Evolutionary conservation across 2,329 filamentous ascomycete genomes (phyloP), one percentile per base, ranked within the genome.

Genomic region (Sclerotinia sclerotiorum): DNA sequence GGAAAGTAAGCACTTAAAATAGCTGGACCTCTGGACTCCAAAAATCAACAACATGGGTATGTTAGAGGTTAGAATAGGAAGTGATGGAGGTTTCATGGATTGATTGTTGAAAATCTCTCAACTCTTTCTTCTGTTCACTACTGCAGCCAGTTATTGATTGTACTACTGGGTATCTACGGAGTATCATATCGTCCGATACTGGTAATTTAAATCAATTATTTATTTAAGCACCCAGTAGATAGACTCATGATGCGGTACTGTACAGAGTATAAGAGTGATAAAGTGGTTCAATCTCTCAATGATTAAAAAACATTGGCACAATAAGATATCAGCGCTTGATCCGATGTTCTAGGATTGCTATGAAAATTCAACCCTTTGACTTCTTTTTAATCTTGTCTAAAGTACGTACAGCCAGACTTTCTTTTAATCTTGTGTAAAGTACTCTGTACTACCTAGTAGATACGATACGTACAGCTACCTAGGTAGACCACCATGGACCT

Each of bases 1-100:
- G 35, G n/a, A 27, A 27, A 10, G 35, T 27, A 42, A 42, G 55
- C 13, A 57, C 35, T 24, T 21, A n/a, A 49, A 10, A n/a, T 48
- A 48, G 46, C 35, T 42, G 39, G 39, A 42, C 39, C 15, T 13
- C 39, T 42, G 39, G 39, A 42, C 39, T 42, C 11, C 15, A 42
- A 17, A 24, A 15, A 6, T 13, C 19, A n/a, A 17, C 55, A 39
- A 17, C n/a, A 57, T 57, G n/a, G 35, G 55, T 57, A 19, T 24
- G 55, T 42, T 42, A 57, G 55, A 57, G 24, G 35, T 35, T 57
- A 57, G 32, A n/a, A 39, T 57, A 21, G 21, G 39, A n/a, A n/a
- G 17, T 35, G 49, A 52, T n/a, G 10, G 49, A 6, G 5, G 3
- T 29, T 35, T 55, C 52, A 32, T 21, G 27, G 27, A 29, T 55